A percentile compares a stretch with the other conserved stretches of the same genome.
Evolutionary conservation across 345 rosid species (phyloP).

Genomic region (Murraya paniculata): DNA sequence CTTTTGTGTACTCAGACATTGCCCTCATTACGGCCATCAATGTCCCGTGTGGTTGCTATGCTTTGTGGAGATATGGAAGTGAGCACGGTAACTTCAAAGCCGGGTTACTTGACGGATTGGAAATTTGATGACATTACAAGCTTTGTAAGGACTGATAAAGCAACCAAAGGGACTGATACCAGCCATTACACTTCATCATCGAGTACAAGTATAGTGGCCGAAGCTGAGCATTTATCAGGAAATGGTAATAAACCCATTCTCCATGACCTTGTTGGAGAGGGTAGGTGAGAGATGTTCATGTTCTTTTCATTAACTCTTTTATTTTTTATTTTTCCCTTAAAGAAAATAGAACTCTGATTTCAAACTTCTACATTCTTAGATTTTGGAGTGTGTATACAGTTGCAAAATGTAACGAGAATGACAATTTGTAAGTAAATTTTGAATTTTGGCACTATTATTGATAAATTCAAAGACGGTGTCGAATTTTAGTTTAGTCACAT

Average conservation of each 20-base stretch:
- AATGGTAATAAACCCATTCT: slow-evolving; percentile 10
- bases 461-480: not conserved
- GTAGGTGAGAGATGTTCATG: not conserved
- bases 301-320: not conserved
- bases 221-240: not conserved
- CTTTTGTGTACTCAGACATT: slow-evolving; percentile 64
- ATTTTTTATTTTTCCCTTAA: not conserved
- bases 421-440: not conserved
- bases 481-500: not conserved
- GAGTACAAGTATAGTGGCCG: slow-evolving; percentile 5
- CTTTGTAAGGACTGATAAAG: slow-evolving; percentile 28
- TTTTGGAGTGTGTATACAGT: not conserved
- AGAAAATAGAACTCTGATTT: not conserved
- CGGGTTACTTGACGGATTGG: slow-evolving; percentile 62
- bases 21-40: slow-evolving; percentile 49
- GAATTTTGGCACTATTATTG: not conserved
- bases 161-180: slow-evolving; percentile 15
- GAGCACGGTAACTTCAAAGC: slow-evolving; percentile 32
- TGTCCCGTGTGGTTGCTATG: slow-evolving; percentile 72
- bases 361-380: not conserved
- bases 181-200: slow-evolving; percentile 12
- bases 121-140: slow-evolving; percentile 38
- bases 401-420: not conserved
- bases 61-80: slow-evolving; percentile 69
- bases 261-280: slow-evolving; percentile 17